Evolutionary conservation across 2,329 filamentous ascomycete species (phyloP), one percentile per base, ranked within the genome.

Genomic region (Colletotrichum ledebouriae): DNA sequence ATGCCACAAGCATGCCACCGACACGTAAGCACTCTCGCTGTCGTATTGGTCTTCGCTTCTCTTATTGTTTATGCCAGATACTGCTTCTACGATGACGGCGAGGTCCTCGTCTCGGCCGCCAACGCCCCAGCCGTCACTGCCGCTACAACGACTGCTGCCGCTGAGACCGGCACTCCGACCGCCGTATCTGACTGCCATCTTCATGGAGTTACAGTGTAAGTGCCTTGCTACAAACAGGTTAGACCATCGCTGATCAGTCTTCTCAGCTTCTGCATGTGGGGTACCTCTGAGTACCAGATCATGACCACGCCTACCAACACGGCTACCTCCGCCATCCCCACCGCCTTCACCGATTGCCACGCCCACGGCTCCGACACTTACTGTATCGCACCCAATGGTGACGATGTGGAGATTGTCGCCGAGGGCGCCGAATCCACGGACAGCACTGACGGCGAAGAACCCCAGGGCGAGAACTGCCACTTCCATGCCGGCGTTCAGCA

Each of bases 401-500:
- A 85, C 25, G 89, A 93, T 58, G 87, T 92, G n/a, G 73, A 86
- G 59, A 79, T 91, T 13, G 72, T 85, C 2, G 76, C 80, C 25
- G 81, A 83, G 13, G 73, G 73, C 2, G 73, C 74, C 0, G 74
- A 73, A 6, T 65, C 71, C 44, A 65, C 70, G 47, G 71, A 73
- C 15, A 73, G 67, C 17, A 33, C 10, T 15, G 70, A 68, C 34
- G 59, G 57, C 47, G 64, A 74, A 64, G 62, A 73, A 6, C 73
- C 75, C 69, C 74, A 72, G 2, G 79, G 78, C n/a, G 73, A 83
- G 71, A 83, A 87, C 72, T 93, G 90, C 72, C 92, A 94, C 74
- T 92, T 91, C 77, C 91, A 94, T 72, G 90, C 90, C 10, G 91
- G 91, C 42, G 89, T 94, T 22, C 89, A 93, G 90, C 92, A 70